Conservation (phyloP, 805 yeast species). For the Huiozyma naganishii region DNA sequence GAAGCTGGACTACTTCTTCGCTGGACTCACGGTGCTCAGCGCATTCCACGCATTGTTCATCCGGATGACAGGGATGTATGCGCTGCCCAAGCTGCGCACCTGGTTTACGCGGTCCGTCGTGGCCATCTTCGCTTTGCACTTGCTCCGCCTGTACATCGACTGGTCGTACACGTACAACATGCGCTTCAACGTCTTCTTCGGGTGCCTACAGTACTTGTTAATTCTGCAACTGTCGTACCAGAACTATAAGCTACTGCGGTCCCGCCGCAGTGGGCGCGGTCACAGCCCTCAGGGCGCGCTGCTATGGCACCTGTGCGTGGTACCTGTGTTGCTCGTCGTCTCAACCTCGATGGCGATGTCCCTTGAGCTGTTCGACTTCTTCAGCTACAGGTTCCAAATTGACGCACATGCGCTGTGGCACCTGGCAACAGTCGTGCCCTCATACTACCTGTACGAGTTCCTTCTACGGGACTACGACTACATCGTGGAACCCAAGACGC, state of each 20-base stretch:
- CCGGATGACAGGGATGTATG: slow-evolving; percentile 52
- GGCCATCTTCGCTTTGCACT: slow-evolving; percentile 49
- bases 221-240: slow-evolving; percentile 24
- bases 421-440: slow-evolving; percentile 73
- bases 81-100: slow-evolving; percentile 24
- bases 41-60: slow-evolving; percentile 64
- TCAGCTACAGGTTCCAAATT: slow-evolving; percentile 54
- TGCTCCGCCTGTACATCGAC: slow-evolving; percentile 50
- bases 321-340: slow-evolving; percentile 42
- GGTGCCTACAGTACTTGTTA: slow-evolving; percentile 57
- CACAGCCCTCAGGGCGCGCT: slow-evolving; percentile 6
- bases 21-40: slow-evolving; percentile 75
- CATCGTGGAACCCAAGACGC: not conserved
- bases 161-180: slow-evolving; percentile 94
- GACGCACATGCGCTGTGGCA: slow-evolving; percentile 98
- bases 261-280: not conserved
- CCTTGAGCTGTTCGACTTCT: slow-evolving; percentile 85
- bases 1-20: slow-evolving; percentile 81
- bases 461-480: slow-evolving; percentile 34
- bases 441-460: slow-evolving; percentile 60
- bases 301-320: slow-evolving; percentile 21
- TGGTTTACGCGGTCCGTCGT: slow-evolving; percentile 34
- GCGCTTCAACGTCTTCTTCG: slow-evolving; percentile 77
- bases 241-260: slow-evolving; percentile 16
- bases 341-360: slow-evolving; percentile 65